These are phyloP conservation scores for Fusarium guadeloupense DNA, from an alignment of 2,329 filamentous ascomycete species.

Conservation along the genomic window DNA sequence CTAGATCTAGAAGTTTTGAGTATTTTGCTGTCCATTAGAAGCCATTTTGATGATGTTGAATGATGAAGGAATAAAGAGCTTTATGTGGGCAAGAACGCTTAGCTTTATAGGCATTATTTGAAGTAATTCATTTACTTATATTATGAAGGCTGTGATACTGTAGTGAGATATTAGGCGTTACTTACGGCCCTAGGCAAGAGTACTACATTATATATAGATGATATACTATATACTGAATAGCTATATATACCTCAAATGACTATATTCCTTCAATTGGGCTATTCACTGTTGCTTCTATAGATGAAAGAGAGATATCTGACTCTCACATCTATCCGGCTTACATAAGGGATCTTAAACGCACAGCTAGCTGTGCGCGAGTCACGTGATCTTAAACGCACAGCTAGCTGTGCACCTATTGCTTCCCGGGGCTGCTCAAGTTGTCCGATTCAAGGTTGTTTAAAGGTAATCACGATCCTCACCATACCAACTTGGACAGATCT, in stretches of 20 bases:
- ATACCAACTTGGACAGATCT: too few relatives aligned
- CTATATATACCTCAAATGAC: neutral
- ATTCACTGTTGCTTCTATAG: neutral
- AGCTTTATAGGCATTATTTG: neutral
- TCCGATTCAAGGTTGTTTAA: too few relatives aligned
- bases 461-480: too few relatives aligned
- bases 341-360: too few relatives aligned
- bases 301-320: neutral
- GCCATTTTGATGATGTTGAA: neutral
- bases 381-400: too few relatives aligned
- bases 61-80: neutral
- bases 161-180: neutral
- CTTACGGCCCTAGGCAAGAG: neutral
- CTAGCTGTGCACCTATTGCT: too few relatives aligned
- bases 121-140: conserved; percentile 2
- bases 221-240: neutral
- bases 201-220: neutral
- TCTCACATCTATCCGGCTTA: too few relatives aligned
- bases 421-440: too few relatives aligned
- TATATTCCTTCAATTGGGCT: neutral
- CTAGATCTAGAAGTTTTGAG: neutral
- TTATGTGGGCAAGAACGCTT: neutral
- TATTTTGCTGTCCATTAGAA: neutral
- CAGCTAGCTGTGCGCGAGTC: too few relatives aligned
- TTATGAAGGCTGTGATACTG: neutral